Conservation (phyloP, 2,329 filamentous ascomycete species). For the Monilinia aucupariae region DNA sequence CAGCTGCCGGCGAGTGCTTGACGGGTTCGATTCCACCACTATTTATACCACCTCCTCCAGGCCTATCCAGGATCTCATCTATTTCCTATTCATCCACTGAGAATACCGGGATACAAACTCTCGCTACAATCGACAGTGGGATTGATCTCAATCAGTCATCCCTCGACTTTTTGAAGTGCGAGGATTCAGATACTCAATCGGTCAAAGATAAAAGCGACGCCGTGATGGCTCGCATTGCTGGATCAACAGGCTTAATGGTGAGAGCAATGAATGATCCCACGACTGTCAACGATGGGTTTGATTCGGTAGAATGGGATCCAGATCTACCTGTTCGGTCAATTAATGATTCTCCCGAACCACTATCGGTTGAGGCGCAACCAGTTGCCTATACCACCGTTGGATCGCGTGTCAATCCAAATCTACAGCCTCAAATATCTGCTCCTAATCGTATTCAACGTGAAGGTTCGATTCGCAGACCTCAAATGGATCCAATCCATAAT, state of each 20-base stretch:
- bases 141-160: not conserved
- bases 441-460: slow-evolving; percentile 36
- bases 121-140: slow-evolving; percentile 3
- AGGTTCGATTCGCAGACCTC: slow-evolving; percentile 30
- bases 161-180: slow-evolving; percentile 5
- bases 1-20: too few species aligned
- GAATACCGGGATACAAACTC: not conserved
- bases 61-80: not conserved
- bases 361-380: slow-evolving; percentile 29
- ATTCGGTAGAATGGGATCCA: slow-evolving; percentile 33
- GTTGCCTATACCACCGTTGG: slow-evolving; percentile 36
- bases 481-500: slow-evolving; percentile 26
- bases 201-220: slow-evolving; percentile 13
- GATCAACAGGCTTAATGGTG: not conserved
- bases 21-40: not conserved
- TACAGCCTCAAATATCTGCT: slow-evolving; percentile 31
- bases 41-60: not conserved
- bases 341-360: slow-evolving; percentile 32
- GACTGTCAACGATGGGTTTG: slow-evolving; percentile 29
- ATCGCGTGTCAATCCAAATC: slow-evolving; percentile 33
- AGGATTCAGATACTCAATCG: slow-evolving; percentile 16
- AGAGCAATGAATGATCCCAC: not conserved
- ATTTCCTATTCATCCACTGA: not conserved
- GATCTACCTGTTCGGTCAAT: slow-evolving; percentile 26
- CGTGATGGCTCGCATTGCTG: slow-evolving; percentile 16